A percentile compares a stretch with the other conserved stretches of the same genome.
phyloP scores from a whole-genome alignment of 208 protist genomes.

The Novymonas esmeraldas region DNA sequence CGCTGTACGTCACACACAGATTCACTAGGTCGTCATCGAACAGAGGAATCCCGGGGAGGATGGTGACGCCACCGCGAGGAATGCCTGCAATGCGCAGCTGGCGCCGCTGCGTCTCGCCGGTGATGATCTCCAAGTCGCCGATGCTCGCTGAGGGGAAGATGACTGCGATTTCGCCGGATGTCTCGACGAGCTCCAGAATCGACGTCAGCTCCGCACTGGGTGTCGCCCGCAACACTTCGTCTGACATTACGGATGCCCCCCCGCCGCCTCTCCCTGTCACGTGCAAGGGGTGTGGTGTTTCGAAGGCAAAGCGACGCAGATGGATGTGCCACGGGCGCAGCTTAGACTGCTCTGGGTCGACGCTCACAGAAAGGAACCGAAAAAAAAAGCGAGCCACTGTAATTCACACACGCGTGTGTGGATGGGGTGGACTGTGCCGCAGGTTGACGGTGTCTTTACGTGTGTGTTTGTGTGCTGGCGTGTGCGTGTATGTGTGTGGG shows the following conservation, averaged over 20 bases:
- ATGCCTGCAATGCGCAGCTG: constrained; percentile 73
- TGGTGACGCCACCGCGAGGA: constrained; percentile 66
- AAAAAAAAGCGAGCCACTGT: too few species aligned
- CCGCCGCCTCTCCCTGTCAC: too few species aligned
- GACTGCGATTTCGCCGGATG: constrained; percentile 66
- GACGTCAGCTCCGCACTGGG: constrained; percentile 22
- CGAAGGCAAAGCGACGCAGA: neutral
- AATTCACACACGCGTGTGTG: too few species aligned
- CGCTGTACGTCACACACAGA: constrained; percentile 64
- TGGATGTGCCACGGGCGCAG: too few species aligned
- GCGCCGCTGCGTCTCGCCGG: constrained; percentile 53
- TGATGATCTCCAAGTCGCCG: constrained; percentile 70
- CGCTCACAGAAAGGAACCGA: neutral
- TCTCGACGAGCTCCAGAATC: constrained; percentile 52
- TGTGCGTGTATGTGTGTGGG: too few species aligned
- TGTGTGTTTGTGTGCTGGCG: too few species aligned
- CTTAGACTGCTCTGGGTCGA: neutral
- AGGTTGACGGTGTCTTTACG: too few species aligned
- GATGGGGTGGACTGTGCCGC: too few species aligned
- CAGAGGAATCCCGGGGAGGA: constrained; percentile 73
- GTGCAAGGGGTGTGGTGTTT: too few species aligned
- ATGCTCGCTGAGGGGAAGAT: constrained; percentile 52
- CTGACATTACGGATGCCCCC: constrained; percentile 10
- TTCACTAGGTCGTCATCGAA: constrained; percentile 53
- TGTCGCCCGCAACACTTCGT: constrained; percentile 11